Conservation (phyloP, 495 filamentous ascomycete species). For the Penicillium daleae region DNA sequence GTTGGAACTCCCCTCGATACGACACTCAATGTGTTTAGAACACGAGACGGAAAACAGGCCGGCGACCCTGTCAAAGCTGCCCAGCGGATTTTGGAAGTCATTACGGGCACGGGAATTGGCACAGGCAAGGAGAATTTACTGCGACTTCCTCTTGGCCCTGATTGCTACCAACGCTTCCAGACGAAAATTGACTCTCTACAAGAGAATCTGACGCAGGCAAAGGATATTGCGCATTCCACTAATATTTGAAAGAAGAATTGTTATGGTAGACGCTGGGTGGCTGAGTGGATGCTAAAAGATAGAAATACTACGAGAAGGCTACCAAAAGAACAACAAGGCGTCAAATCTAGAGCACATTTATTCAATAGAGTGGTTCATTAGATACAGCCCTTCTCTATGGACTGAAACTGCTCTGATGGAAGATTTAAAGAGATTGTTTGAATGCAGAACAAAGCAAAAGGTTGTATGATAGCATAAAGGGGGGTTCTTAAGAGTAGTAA, state of each 20-base stretch:
- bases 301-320: background rate
- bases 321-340: too few species aligned
- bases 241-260: conserved; percentile 9
- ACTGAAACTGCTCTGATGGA: too few species aligned
- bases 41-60: conserved; percentile 9
- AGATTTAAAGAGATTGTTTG: too few species aligned
- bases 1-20: conserved; percentile 22
- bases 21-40: conserved; percentile 18
- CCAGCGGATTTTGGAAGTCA: conserved; percentile 22
- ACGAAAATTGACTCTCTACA: conserved; percentile 18
- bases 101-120: conserved; percentile 20
- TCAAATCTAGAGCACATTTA: too few species aligned
- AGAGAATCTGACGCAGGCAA: conserved; percentile 15
- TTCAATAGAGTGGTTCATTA: too few species aligned
- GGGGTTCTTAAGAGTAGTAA: too few species aligned
- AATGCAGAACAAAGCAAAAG: too few species aligned
- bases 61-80: conserved; percentile 25
- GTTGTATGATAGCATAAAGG: too few species aligned
- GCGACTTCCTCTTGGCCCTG: conserved; percentile 26
- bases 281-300: background rate
- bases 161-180: conserved; percentile 23
- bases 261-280: background rate
- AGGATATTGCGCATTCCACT: conserved; percentile 26
- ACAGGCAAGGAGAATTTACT: conserved; percentile 18
- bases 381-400: too few species aligned